Percentiles rank a stretch among this genome's conserved stretches.
These are phyloP conservation scores for Clavulina sp. DNA, from an alignment of 768 basidiomycete species.

Conservation along the genomic window DNA sequence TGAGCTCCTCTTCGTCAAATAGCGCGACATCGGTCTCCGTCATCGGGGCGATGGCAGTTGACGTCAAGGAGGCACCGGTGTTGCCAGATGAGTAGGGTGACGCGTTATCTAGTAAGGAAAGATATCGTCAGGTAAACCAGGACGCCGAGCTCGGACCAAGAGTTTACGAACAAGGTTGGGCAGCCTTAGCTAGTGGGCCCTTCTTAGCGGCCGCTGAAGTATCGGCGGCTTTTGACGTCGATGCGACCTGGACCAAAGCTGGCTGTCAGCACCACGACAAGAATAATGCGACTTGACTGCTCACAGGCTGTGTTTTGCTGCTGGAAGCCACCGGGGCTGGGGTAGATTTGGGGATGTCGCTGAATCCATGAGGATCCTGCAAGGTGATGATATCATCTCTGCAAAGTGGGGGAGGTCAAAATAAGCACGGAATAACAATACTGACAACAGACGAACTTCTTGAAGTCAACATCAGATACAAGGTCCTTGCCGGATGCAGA, in stretches of 20 bases:
- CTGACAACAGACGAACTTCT: conserved; percentile 35
- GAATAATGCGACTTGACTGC: no score
- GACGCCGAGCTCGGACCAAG: not conserved
- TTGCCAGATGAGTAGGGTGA: conserved; percentile 85
- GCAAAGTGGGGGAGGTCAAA: conserved; percentile 1
- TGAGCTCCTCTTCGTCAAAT: conserved; percentile 98
- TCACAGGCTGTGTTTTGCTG: no score
- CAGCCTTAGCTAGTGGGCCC: conserved; percentile 23
- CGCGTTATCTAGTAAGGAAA: conserved; percentile 45
- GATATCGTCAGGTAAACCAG: not conserved
- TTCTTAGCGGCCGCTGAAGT: conserved; percentile 8
- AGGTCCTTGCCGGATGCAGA: conserved; percentile 56
- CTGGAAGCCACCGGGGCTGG: no score
- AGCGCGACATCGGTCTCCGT: conserved; percentile 56
- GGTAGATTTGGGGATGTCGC: not conserved
- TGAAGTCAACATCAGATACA: conserved; percentile 69
- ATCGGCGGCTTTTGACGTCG: conserved; percentile 14
- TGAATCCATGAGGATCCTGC: conserved; percentile 71
- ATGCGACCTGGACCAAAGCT: no score
- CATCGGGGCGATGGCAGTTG: conserved; percentile 73
- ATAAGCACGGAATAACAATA: not conserved
- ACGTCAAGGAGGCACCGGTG: conserved; percentile 84
- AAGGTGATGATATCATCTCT: conserved; percentile 86
- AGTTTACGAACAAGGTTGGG: conserved; percentile 43
- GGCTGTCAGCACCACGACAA: no score